Evolutionary conservation across 805 yeast species (phyloP), one percentile per base, ranked within the genome.

Genomic region (Lachancea lanzarotensis): DNA sequence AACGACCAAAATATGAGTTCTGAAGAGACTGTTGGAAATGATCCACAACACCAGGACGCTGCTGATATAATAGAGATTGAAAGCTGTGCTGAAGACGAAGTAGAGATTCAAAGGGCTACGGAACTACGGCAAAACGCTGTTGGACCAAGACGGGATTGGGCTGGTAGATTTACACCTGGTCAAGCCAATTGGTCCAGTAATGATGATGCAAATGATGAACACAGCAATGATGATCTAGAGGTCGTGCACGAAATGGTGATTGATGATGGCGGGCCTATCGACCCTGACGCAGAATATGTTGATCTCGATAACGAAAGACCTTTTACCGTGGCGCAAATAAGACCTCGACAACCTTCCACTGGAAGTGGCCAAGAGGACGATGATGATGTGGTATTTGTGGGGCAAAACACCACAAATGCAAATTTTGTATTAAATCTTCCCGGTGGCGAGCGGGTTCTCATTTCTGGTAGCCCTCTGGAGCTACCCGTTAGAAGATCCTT

Each of bases 311-410:
- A 39, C 25, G 38, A 32, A 17, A 37, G 30, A 13, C 45, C 39
- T 47, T 27, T 48, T 5, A 47, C 34, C 15, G 45, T 53, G 25
- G 46, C 45, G n/a, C 57, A 59, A 57, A 40, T 36, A 22, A 56
- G 57, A n/a, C 47, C 54, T 10, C 43, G 38, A 13, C 38, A 26
- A 25, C 42, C 42, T 4, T 29, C 45, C 18, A 36, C 41, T 7
- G 25, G 27, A n/a, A 30, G 40, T 35, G 46, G 47, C 11, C 59
- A 54, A 11, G 59, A 54, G 11, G 60, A 54, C 3, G 65, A 55
- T 42, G 65, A 62, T 41, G 67, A 58, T 10, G 32, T 62, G 13
- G 40, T 53, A 31, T 63, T 67, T n/a, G 46, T 59, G 19, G 62
- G 57, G 45, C 66, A 62, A 42, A 51, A 59, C 22, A 52, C 52